Conservation (phyloP, 805 yeast genomes). For the Danielia reshetovae region DNA sequence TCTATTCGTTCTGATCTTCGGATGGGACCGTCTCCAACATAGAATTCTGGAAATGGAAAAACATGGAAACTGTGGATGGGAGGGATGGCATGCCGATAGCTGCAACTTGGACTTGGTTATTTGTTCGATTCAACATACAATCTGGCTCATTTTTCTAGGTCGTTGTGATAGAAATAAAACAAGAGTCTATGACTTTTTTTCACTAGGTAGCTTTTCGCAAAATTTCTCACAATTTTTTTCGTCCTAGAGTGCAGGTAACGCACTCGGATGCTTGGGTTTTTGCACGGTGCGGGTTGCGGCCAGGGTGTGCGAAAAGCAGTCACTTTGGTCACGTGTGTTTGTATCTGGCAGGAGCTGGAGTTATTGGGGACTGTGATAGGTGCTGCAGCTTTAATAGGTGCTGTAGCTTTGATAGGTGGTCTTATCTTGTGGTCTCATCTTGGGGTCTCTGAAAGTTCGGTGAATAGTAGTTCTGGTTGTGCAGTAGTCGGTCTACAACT, state of each 20-base stretch:
- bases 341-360: background rate
- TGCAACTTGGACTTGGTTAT: background rate
- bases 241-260: constrained; percentile 7
- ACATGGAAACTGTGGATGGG: background rate
- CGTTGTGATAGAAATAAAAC: constrained; percentile 19
- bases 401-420: too few relatives aligned
- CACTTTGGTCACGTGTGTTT: constrained; percentile 13
- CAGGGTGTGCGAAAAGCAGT: constrained; percentile 13
- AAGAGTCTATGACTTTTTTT: constrained; percentile 18
- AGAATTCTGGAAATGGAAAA: background rate
- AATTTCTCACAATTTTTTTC: constrained; percentile 17
- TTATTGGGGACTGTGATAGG: too few relatives aligned
- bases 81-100: background rate
- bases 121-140: constrained; percentile 23
- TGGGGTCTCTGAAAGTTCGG: too few relatives aligned
- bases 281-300: background rate
- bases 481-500: too few relatives aligned
- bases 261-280: constrained; percentile 5
- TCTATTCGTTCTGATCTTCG: too few relatives aligned
- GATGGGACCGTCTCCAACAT: too few relatives aligned
- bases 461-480: too few relatives aligned
- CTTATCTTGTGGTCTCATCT: too few relatives aligned
- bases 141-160: constrained; percentile 29
- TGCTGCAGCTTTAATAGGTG: too few relatives aligned
- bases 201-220: constrained; percentile 12